phyloP scores from a whole-genome alignment of 805 yeast genomes.

The Sungouiella blattae region DNA sequence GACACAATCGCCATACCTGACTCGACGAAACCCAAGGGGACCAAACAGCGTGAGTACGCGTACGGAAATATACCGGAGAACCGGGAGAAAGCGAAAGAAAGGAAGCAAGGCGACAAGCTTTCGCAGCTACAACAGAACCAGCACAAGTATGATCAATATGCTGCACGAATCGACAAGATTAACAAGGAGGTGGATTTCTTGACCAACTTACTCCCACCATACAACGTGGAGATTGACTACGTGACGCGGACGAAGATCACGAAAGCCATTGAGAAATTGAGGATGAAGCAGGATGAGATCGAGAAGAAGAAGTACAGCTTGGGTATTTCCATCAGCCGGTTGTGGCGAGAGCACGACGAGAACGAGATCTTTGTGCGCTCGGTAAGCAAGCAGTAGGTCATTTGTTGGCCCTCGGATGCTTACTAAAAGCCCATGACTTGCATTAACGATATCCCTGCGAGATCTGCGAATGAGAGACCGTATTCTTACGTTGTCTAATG shows the following conservation, averaged over 20 bases:
- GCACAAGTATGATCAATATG: slow-evolving; percentile 33
- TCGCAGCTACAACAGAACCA: slow-evolving; percentile 19
- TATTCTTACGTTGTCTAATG: no score
- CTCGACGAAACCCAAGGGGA: neutral
- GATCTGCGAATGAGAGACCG: no score
- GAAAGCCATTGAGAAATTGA: slow-evolving; percentile 37
- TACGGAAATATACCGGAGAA: slow-evolving; percentile 19
- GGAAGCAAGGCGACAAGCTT: slow-evolving; percentile 8
- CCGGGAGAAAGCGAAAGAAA: slow-evolving; percentile 8
- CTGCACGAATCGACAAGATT: slow-evolving; percentile 30
- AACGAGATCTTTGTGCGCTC: slow-evolving; percentile 41
- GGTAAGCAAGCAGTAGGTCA: slow-evolving; percentile 10
- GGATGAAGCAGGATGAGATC: slow-evolving; percentile 38
- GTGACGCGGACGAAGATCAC: slow-evolving; percentile 37
- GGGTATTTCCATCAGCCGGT: slow-evolving; percentile 40
- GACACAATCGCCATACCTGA: slow-evolving; percentile 7
- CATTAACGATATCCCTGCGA: no score
- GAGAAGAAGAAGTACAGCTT: slow-evolving; percentile 38
- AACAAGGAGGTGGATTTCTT: slow-evolving; percentile 39
- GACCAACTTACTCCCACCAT: slow-evolving; percentile 39
- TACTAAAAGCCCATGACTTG: no score
- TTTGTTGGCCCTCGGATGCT: no score
- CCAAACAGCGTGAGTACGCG: slow-evolving; percentile 6
- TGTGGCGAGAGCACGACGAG: slow-evolving; percentile 42
- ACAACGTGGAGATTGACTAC: slow-evolving; percentile 41